These are phyloP conservation scores for Fusarium bactridioides DNA, from an alignment of 2,329 filamentous ascomycete genomes.

Conservation along the genomic window DNA sequence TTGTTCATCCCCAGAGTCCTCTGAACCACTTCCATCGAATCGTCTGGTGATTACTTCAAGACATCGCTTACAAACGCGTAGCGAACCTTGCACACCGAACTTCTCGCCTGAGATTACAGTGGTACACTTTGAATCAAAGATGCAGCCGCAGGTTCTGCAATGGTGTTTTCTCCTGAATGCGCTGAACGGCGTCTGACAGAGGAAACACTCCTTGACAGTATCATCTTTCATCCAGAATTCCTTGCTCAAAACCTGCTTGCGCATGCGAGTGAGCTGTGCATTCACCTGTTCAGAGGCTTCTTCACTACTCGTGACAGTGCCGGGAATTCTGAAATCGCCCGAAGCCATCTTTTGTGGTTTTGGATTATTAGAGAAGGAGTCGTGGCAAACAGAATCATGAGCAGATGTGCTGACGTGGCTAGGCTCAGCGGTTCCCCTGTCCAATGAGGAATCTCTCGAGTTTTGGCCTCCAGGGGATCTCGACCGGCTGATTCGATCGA, in stretches of 20 bases:
- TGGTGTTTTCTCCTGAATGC: conserved; percentile 97
- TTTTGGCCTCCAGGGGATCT: conserved; percentile 52
- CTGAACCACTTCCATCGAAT: conserved; percentile 85
- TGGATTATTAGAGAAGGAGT: conserved; percentile 60
- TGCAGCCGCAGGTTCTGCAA: conserved; percentile 95
- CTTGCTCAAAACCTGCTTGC: conserved; percentile 87
- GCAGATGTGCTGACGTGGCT: conserved; percentile 66
- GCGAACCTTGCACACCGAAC: conserved; percentile 84
- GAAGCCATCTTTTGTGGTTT: conserved; percentile 55
- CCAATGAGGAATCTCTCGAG: conserved; percentile 67
- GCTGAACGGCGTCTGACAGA: conserved; percentile 88
- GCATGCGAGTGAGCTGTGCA: conserved; percentile 73
- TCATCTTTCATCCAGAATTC: conserved; percentile 99
- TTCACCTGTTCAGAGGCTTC: conserved; percentile 66
- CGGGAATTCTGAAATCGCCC: conserved; percentile 61
- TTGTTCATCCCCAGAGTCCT: conserved; percentile 84
- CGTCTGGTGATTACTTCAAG: conserved; percentile 89
- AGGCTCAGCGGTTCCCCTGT: conserved; percentile 63
- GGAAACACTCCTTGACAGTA: conserved; percentile 96
- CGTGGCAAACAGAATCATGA: conserved; percentile 65
- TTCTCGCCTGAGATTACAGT: conserved; percentile 85
- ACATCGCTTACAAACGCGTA: conserved; percentile 93
- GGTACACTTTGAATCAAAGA: conserved; percentile 97
- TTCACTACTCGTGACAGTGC: conserved; percentile 62
- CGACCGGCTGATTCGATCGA: conserved; percentile 62